phyloP scores from a whole-genome alignment of 2,329 filamentous ascomycete species.

The Colletotrichum liaoningense region DNA sequence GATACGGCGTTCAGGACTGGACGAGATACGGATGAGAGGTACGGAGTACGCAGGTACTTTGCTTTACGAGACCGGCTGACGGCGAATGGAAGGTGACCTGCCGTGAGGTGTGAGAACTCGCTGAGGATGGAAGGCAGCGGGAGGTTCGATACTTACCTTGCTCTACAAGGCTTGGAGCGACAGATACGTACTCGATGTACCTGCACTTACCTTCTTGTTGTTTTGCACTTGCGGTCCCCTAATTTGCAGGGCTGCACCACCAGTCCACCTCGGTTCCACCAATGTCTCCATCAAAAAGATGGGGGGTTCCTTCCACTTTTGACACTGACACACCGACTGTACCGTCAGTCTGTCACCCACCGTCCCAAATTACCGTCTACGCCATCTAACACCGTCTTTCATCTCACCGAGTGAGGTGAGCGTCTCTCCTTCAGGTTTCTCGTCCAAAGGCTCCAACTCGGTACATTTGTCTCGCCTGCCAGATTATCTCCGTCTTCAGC shows the following conservation, averaged over 20 bases:
- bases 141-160: neutral
- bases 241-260: constrained; percentile 23
- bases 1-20: neutral
- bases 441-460: no score
- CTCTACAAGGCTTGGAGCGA: neutral
- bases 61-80: neutral
- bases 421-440: no score
- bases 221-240: constrained; percentile 8
- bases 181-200: neutral
- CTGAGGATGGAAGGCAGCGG: neutral
- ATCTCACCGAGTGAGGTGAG: neutral
- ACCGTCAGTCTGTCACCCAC: neutral
- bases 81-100: neutral
- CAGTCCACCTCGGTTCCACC: constrained; percentile 4
- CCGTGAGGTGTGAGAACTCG: no score
- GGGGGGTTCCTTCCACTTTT: neutral
- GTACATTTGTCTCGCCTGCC: no score
- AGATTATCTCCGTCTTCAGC: neutral
- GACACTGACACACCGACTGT: neutral
- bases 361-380: neutral
- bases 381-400: neutral
- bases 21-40: neutral
- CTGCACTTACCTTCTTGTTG: neutral
- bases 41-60: neutral
- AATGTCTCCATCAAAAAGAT: constrained; percentile 13